Conservation (phyloP, 768 basidiomycete species). For the Tricholoma sp. region DNA sequence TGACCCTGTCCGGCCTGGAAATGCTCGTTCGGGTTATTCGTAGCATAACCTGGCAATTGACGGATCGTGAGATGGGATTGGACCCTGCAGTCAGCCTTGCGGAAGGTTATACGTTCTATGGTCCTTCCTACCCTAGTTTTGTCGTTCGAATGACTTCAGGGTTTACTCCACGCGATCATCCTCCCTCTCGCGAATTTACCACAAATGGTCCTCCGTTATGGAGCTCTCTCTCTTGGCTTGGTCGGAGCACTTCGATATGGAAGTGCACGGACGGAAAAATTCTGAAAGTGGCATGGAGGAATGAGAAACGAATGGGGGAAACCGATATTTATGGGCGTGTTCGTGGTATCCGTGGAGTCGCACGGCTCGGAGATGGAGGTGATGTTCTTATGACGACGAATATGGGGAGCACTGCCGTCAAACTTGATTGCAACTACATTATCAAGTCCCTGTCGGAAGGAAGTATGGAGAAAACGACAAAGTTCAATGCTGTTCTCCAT, state of each 20-base stretch:
- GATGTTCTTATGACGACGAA: neutral
- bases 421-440: too few relatives aligned
- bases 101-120: neutral
- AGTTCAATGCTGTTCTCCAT: too few relatives aligned
- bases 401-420: neutral
- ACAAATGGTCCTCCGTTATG: neutral
- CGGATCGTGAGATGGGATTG: neutral
- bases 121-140: neutral
- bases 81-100: neutral
- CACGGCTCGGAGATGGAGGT: neutral
- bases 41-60: neutral
- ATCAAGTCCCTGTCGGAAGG: too few relatives aligned
- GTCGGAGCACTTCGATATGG: too few relatives aligned
- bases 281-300: too few relatives aligned
- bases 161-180: neutral
- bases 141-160: neutral
- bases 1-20: neutral
- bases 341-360: neutral
- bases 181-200: neutral
- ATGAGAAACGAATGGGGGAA: neutral
- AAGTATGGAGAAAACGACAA: too few relatives aligned
- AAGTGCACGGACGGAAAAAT: neutral
- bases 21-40: neutral
- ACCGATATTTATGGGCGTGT: neutral
- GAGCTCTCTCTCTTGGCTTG: neutral